Percentiles rank a stretch among this genome's conserved stretches.
Conservation (phyloP, 2,329 filamentous ascomycete genomes). For the Tothia fuscella region DNA sequence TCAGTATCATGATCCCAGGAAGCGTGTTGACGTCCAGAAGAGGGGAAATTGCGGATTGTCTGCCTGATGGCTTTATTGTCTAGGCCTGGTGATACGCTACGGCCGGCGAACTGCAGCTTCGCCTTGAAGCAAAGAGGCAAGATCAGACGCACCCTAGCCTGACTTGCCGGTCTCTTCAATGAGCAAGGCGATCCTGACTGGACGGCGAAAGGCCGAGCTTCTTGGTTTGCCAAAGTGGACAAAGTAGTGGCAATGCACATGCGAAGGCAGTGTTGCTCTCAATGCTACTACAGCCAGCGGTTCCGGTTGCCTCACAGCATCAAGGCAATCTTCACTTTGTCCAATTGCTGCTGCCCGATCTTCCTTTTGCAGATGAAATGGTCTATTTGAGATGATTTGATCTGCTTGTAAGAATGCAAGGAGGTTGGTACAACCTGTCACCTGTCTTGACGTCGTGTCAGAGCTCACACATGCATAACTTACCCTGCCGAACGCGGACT, state of each 20-base stretch:
- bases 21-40: constrained; percentile 1
- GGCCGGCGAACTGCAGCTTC: background rate
- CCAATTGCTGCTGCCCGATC: background rate
- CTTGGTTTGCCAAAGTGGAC: background rate
- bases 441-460: constrained; percentile 2
- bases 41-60: background rate
- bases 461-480: constrained; percentile 1
- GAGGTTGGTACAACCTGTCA: constrained; percentile 7
- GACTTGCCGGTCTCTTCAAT: background rate
- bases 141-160: background rate
- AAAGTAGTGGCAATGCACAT: constrained; percentile 3
- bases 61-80: background rate
- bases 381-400: background rate
- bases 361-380: background rate
- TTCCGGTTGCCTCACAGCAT: background rate
- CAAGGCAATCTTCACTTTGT: background rate
- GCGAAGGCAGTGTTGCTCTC: background rate
- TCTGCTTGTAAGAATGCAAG: constrained; percentile 1
- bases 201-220: background rate
- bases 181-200: background rate
- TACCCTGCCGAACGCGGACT: constrained; percentile 1
- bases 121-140: background rate
- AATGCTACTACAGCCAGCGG: background rate
- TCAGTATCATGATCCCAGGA: background rate
- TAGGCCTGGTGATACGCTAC: background rate